These are phyloP conservation scores for Nephelium lappaceum DNA, from an alignment of 345 rosid species.

Conservation along the genomic window DNA sequence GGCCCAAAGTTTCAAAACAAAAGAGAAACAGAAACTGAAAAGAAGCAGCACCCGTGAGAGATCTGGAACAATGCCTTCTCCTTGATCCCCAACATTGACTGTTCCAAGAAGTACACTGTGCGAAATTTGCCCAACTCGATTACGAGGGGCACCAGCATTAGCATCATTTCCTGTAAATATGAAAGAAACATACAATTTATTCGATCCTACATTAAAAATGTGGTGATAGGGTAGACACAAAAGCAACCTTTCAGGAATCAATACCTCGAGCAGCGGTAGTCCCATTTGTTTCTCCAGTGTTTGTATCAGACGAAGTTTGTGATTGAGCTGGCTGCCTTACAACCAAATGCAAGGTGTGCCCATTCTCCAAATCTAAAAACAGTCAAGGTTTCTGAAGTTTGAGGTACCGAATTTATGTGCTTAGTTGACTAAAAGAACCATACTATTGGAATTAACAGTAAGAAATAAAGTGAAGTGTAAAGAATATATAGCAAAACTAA, in stretches of 20 bases:
- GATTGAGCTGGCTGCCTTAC: conserved; percentile 73
- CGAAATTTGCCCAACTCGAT: conserved; percentile 67
- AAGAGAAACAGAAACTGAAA: not conserved
- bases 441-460: not conserved
- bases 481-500: not conserved
- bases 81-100: conserved; percentile 81
- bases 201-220: conserved; percentile 3
- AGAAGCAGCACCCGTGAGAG: conserved; percentile 52
- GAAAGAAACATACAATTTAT: not conserved
- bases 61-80: conserved; percentile 71
- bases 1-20: not conserved
- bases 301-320: conserved; percentile 53
- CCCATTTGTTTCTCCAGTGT: conserved; percentile 53
- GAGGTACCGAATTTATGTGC: not conserved
- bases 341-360: conserved; percentile 91
- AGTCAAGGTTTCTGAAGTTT: conserved; percentile 42
- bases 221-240: conserved; percentile 6
- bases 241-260: conserved; percentile 19
- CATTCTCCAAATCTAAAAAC: conserved; percentile 80
- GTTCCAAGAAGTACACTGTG: conserved; percentile 89
- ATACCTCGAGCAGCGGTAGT: conserved; percentile 51
- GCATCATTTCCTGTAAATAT: conserved; percentile 58
- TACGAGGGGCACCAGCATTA: conserved; percentile 54
- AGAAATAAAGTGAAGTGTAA: not conserved
- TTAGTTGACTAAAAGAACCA: conserved; percentile 16